Evolutionary conservation across 306 rosid species (phyloP).

Genomic region (Lablab purpureus): DNA sequence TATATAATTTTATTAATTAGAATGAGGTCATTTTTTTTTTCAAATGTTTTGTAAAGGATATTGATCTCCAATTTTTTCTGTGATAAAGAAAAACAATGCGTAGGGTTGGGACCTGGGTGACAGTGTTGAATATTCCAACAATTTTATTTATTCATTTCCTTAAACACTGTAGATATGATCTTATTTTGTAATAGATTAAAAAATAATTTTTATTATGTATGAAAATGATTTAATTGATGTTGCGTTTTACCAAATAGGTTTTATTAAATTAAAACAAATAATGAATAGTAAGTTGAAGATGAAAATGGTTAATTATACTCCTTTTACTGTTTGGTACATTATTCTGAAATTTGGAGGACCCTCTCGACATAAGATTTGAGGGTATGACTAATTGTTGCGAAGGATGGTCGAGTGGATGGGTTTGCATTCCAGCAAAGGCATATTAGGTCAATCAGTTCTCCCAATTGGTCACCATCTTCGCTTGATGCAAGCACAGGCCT

Average conservation of each 20-base stretch:
- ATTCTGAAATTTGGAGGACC: constrained; percentile 25
- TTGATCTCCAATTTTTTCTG: neutral
- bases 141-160: neutral
- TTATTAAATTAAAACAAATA: no score
- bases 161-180: neutral
- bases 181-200: no score
- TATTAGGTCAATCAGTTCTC: constrained; percentile 57
- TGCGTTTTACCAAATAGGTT: no score
- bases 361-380: constrained; percentile 48
- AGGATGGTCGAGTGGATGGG: constrained; percentile 66
- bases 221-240: no score
- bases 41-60: neutral
- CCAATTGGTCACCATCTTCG: constrained; percentile 50
- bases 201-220: no score
- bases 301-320: neutral
- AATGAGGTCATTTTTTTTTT: neutral
- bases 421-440: constrained; percentile 65
- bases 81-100: no score
- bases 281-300: neutral
- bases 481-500: constrained; percentile 66
- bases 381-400: constrained; percentile 51
- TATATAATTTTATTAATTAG: neutral
- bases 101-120: neutral
- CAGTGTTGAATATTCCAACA: neutral
- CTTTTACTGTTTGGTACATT: neutral